Conservation (phyloP, 73 alveolate genomes). For the Paramecium sonneborni region DNA sequence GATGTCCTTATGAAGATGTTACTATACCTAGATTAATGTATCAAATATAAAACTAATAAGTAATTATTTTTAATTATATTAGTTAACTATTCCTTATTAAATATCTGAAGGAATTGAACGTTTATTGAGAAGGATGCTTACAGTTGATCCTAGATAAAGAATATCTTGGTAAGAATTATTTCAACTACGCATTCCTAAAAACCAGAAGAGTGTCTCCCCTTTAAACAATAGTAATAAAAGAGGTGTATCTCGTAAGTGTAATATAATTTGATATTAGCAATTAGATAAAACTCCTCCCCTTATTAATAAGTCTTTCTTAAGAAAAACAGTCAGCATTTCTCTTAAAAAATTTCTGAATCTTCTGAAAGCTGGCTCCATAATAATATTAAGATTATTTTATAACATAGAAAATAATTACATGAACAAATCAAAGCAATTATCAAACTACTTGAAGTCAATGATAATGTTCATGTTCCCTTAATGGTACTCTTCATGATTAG, state of each 20-base stretch:
- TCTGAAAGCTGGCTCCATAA: not conserved
- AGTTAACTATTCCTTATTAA: not conserved
- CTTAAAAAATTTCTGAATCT: not conserved
- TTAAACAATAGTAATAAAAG: not conserved
- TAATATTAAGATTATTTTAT: not conserved
- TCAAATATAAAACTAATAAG: not conserved
- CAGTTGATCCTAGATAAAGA: constrained; percentile 51
- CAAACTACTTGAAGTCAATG: not conserved
- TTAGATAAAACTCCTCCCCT: not conserved
- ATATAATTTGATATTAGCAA: not conserved
- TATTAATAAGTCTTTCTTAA: not conserved
- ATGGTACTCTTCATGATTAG: not conserved
- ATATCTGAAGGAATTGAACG: constrained; percentile 9
- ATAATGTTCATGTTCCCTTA: not conserved
- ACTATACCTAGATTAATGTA: constrained; percentile 40
- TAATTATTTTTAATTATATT: not conserved
- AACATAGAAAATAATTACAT: not conserved
- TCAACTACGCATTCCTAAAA: not conserved
- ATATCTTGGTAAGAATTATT: constrained; percentile 47
- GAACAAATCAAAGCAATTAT: not conserved
- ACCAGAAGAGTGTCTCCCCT: not conserved
- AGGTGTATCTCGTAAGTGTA: not conserved
- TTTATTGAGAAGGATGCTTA: constrained; percentile 48
- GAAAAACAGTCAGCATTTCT: not conserved
- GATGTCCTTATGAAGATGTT: constrained; percentile 63